phyloP scores from a whole-genome alignment of 2,329 filamentous ascomycete species.

The Microsporum canis region DNA sequence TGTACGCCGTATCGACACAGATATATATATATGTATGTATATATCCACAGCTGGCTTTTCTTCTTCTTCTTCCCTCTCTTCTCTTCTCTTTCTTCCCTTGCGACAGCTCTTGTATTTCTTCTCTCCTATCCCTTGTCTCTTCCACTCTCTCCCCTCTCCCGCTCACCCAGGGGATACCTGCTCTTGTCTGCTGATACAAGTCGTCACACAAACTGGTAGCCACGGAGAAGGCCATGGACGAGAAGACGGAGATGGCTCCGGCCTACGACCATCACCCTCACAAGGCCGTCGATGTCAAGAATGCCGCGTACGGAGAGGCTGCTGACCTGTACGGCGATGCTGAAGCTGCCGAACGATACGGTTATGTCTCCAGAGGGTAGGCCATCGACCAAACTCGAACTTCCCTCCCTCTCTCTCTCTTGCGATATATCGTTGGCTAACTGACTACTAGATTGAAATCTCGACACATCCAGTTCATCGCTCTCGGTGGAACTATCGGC shows the following conservation, averaged over 20 bases:
- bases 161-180: neutral
- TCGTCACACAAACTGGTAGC: neutral
- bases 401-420: too few relatives aligned
- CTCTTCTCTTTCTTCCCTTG: neutral
- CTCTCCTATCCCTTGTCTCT: neutral
- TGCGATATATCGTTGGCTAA: neutral
- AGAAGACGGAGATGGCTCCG: neutral
- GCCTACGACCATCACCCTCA: neutral
- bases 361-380: constrained; percentile 41
- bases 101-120: neutral
- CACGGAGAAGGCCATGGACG: constrained; percentile 4
- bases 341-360: constrained; percentile 40
- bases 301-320: constrained; percentile 35
- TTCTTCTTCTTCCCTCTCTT: neutral
- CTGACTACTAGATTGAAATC: constrained; percentile 32
- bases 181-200: neutral
- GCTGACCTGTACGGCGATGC: constrained; percentile 43
- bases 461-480: constrained; percentile 49
- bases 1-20: neutral
- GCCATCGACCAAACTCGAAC: constrained; percentile 10
- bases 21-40: neutral
- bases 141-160: neutral
- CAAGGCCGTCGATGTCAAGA: constrained; percentile 18
- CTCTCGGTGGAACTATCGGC: constrained; percentile 47
- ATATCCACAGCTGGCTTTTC: neutral